phyloP scores from a whole-genome alignment of 164 flowering plant genomes.

The Pachysandra terminalis region DNA sequence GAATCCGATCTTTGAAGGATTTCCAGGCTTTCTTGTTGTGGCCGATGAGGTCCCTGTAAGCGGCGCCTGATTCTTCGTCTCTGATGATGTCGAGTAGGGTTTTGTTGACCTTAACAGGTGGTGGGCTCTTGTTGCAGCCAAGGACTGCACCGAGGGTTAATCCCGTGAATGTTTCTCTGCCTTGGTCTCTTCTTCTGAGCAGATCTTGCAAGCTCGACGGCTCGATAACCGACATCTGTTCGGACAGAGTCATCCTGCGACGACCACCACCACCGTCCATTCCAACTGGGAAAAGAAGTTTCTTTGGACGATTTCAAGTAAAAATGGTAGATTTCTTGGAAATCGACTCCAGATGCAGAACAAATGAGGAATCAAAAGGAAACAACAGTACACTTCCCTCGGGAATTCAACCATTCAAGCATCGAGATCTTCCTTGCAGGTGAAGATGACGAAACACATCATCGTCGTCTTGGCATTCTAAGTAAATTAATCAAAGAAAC shows the following conservation, averaged over 20 bases:
- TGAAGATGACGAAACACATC: too few relatives aligned
- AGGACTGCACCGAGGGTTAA: constrained; percentile 8
- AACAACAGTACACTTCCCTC: too few relatives aligned
- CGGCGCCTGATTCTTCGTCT: constrained; percentile 38
- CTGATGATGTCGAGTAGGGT: constrained; percentile 64
- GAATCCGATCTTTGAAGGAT: constrained; percentile 51
- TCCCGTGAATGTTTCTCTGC: constrained; percentile 18
- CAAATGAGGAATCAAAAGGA: not conserved
- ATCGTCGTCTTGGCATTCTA: too few relatives aligned
- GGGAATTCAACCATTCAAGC: too few relatives aligned
- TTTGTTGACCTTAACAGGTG: constrained; percentile 18
- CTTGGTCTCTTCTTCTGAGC: constrained; percentile 4
- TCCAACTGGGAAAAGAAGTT: not conserved
- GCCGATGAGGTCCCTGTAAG: constrained; percentile 12
- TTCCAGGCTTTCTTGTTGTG: constrained; percentile 44
- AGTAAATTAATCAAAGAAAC: too few relatives aligned
- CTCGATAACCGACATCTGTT: constrained; percentile 11
- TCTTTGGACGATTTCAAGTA: too few relatives aligned
- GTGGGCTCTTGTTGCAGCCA: constrained; percentile 15
- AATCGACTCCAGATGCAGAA: not conserved
- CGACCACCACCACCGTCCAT: constrained; percentile 7
- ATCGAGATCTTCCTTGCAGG: too few relatives aligned
- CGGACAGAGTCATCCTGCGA: constrained; percentile 9
- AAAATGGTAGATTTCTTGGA: not conserved
- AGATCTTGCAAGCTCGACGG: constrained; percentile 14